A percentile compares a stretch with the other conserved stretches of the same genome.
These are phyloP conservation scores for Sclerotinia minor DNA, from an alignment of 2,329 filamentous ascomycete genomes.

Conservation along the genomic window DNA sequence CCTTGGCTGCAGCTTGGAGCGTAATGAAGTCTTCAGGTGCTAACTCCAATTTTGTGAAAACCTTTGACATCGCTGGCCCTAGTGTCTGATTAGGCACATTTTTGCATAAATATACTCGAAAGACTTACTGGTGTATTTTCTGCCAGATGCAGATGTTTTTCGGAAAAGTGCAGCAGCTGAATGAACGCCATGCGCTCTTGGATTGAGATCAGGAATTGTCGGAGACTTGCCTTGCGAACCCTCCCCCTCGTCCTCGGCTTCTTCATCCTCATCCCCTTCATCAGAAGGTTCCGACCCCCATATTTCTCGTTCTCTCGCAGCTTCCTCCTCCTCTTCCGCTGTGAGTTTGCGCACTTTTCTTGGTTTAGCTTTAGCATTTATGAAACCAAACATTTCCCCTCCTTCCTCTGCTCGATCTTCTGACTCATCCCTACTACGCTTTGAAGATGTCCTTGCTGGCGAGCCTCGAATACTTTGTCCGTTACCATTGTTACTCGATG, in stretches of 20 bases:
- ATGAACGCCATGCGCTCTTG: conserved; percentile 38
- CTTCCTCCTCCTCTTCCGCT: conserved; percentile 29
- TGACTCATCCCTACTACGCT: conserved; percentile 17
- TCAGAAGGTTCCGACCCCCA: conserved; percentile 38
- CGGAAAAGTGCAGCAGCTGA: conserved; percentile 39
- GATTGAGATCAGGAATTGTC: conserved; percentile 30
- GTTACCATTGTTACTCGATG: conserved; percentile 13
- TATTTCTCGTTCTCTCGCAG: conserved; percentile 36
- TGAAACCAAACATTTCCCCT: conserved; percentile 22
- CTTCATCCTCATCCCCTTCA: conserved; percentile 25
- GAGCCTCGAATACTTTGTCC: conserved; percentile 1
- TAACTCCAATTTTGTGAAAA: conserved; percentile 38
- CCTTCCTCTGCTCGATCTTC: conserved; percentile 22
- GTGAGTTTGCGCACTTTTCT: conserved; percentile 27
- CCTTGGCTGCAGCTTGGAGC: conserved; percentile 41
- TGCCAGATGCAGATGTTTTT: conserved; percentile 35
- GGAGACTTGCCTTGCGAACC: conserved; percentile 20
- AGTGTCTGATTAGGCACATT: conserved; percentile 15
- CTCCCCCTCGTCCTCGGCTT: not conserved
- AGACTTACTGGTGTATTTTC: conserved; percentile 39
- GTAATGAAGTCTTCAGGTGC: conserved; percentile 37
- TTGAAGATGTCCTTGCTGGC: conserved; percentile 8
- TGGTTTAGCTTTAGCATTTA: conserved; percentile 17
- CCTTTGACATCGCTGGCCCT: conserved; percentile 40
- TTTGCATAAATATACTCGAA: not conserved